Conservation (phyloP, 495 filamentous ascomycete species). For the Geopyxis carbonaria region DNA sequence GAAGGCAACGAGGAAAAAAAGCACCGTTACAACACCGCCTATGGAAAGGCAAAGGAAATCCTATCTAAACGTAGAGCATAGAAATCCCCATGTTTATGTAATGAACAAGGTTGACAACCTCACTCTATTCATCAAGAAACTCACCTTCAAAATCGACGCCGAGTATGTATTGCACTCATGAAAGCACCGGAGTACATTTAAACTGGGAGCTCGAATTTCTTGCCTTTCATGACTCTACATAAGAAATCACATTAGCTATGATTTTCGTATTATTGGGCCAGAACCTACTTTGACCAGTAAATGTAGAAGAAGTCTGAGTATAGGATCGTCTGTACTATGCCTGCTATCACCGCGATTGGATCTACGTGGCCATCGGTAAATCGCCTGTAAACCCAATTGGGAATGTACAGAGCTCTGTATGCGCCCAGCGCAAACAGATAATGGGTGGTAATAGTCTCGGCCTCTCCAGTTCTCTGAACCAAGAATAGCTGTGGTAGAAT, state of each 20-base stretch:
- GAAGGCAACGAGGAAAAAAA: too few relatives aligned
- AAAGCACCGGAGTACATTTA: too few relatives aligned
- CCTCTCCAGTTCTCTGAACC: constrained; percentile 91
- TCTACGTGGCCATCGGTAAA: constrained; percentile 58
- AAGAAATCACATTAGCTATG: too few relatives aligned
- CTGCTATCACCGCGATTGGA: constrained; percentile 67
- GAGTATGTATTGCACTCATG: too few relatives aligned
- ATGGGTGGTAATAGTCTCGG: constrained; percentile 94
- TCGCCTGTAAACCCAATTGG: constrained; percentile 93
- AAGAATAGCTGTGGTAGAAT: constrained; percentile 98
- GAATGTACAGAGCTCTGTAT: constrained; percentile 90
- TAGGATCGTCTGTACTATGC: constrained; percentile 78
- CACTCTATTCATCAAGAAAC: too few relatives aligned
- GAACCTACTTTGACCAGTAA: constrained; percentile 96
- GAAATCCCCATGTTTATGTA: too few relatives aligned
- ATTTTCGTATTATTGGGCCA: too few relatives aligned
- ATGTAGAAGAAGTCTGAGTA: constrained; percentile 99
- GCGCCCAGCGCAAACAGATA: constrained; percentile 82
- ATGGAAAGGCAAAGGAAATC: too few relatives aligned
- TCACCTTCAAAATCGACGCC: too few relatives aligned
- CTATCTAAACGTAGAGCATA: too few relatives aligned
- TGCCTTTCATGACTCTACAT: constrained; percentile 71
- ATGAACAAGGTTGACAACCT: too few relatives aligned
- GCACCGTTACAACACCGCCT: too few relatives aligned
- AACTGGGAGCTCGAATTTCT: constrained; percentile 76